Evolutionary conservation across 768 basidiomycete genomes (phyloP).

Genomic region (Calocybe gangraenosa): DNA sequence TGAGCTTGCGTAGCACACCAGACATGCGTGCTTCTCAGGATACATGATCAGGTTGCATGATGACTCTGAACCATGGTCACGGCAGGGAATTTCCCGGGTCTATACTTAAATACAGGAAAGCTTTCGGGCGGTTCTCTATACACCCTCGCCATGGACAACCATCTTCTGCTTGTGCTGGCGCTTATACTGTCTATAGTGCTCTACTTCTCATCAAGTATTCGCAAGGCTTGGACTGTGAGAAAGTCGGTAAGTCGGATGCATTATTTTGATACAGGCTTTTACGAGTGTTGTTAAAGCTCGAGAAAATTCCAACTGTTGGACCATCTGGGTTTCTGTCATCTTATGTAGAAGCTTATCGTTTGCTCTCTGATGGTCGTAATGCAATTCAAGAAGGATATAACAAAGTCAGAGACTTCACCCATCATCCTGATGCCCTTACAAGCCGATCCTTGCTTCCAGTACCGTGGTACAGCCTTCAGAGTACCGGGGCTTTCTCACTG

Average conservation of each 20-base stretch:
- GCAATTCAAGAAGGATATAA: constrained; percentile 2
- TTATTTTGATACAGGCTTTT: background rate
- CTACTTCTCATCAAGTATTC: background rate
- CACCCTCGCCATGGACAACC: no score
- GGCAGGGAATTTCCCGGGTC: no score
- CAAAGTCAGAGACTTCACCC: background rate
- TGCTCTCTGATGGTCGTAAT: background rate
- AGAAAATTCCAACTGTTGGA: constrained; percentile 3
- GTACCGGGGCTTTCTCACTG: constrained; percentile 24
- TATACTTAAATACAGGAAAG: no score
- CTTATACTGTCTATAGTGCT: background rate
- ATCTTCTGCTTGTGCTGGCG: no score
- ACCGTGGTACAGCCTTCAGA: constrained; percentile 23
- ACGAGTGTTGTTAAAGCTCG: background rate
- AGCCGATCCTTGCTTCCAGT: constrained; percentile 11
- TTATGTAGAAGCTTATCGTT: background rate
- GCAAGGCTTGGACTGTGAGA: background rate
- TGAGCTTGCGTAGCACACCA: no score
- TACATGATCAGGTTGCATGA: no score
- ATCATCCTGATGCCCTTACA: no score
- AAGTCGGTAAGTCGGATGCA: background rate
- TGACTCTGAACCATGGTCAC: no score
- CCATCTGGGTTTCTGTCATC: constrained; percentile 1
- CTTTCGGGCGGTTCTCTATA: no score
- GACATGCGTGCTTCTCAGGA: no score